phyloP scores from a whole-genome alignment of 441 rosid species.

The Erysimum pusillum region DNA sequence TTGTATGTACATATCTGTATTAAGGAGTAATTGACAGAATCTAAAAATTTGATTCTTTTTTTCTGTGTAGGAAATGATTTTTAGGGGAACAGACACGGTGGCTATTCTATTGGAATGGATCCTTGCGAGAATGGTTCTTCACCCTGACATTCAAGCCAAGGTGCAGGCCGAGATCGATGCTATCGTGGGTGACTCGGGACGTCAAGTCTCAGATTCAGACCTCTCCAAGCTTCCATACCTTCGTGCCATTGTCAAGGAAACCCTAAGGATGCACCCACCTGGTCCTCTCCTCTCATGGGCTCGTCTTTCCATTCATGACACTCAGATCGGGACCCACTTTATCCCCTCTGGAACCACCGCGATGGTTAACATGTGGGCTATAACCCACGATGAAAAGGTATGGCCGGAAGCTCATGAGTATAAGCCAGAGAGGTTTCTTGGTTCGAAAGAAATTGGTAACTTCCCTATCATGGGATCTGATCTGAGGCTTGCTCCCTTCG shows the following conservation, averaged over 20 bases:
- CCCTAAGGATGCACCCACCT: constrained; percentile 83
- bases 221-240: constrained; percentile 59
- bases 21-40: neutral
- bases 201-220: constrained; percentile 52
- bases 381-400: constrained; percentile 47
- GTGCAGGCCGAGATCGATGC: constrained; percentile 58
- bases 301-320: constrained; percentile 64
- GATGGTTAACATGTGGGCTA: constrained; percentile 68
- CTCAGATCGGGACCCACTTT: constrained; percentile 51
- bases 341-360: constrained; percentile 79
- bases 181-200: constrained; percentile 26
- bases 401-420: constrained; percentile 43
- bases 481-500: constrained; percentile 74
- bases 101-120: constrained; percentile 83
- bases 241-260: constrained; percentile 74
- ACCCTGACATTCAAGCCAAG: constrained; percentile 70
- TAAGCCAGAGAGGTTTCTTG: constrained; percentile 49
- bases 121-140: constrained; percentile 74
- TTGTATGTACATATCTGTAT: neutral
- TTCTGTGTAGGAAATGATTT: constrained; percentile 71
- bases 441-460: constrained; percentile 16
- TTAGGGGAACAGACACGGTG: constrained; percentile 86
- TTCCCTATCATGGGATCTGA: constrained; percentile 62
- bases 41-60: neutral
- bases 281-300: constrained; percentile 89